Conservation (phyloP, 2,329 filamentous ascomycete genomes). For the Fusarium lyarnte region DNA sequence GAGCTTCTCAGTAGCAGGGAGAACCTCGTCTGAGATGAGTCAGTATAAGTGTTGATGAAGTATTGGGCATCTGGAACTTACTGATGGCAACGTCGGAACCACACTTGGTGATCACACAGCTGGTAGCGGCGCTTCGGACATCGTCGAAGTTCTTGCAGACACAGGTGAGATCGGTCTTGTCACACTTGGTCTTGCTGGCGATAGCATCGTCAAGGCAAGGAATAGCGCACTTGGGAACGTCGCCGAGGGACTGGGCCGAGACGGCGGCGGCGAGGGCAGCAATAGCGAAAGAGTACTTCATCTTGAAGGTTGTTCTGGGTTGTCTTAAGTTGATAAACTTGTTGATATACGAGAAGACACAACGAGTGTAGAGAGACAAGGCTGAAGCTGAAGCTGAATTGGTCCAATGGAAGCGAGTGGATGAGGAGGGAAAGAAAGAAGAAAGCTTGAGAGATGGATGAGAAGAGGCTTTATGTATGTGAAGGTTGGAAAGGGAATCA, state of each 20-base stretch:
- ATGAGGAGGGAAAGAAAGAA: constrained; percentile 41
- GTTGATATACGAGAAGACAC: constrained; percentile 24
- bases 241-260: constrained; percentile 47
- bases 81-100: constrained; percentile 51
- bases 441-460: constrained; percentile 21
- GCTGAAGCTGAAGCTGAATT: constrained; percentile 21
- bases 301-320: constrained; percentile 43
- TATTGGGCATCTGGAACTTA: constrained; percentile 41
- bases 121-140: constrained; percentile 47
- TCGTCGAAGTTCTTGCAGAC: constrained; percentile 48
- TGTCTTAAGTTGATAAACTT: neutral
- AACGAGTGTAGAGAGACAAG: constrained; percentile 44
- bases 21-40: constrained; percentile 49
- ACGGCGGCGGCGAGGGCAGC: constrained; percentile 49
- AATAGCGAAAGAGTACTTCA: constrained; percentile 52
- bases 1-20: constrained; percentile 50
- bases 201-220: constrained; percentile 50
- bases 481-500: neutral
- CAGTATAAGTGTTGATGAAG: constrained; percentile 6
- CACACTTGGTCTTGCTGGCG: constrained; percentile 45
- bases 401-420: constrained; percentile 44
- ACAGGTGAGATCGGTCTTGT: constrained; percentile 48
- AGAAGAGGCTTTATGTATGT: constrained; percentile 47
- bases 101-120: constrained; percentile 51
- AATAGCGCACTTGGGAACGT: constrained; percentile 53